Percentiles rank a stretch among this genome's conserved stretches.
phyloP scores from a whole-genome alignment of 441 rosid species.

The Melastoma candidum region DNA sequence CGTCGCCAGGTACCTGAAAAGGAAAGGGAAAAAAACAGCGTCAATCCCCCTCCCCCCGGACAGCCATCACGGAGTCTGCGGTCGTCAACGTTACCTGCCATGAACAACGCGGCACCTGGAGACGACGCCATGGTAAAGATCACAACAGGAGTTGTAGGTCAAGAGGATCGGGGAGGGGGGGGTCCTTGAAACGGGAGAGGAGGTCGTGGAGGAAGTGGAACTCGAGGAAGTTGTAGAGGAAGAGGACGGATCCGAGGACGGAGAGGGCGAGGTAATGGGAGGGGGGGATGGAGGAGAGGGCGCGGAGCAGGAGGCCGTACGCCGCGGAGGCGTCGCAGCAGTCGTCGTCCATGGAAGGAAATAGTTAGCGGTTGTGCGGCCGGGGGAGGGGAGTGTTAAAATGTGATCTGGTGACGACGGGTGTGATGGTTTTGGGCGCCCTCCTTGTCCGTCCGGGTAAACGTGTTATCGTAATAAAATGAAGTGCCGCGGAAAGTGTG shows the following conservation, averaged over 20 bases:
- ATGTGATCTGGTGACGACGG: no score
- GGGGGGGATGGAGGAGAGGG: conserved; percentile 9
- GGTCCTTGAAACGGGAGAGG: conserved; percentile 31
- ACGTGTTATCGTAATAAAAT: no score
- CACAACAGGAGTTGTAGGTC: conserved; percentile 37
- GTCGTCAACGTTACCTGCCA: conserved; percentile 36
- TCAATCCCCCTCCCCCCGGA: no score
- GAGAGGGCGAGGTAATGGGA: conserved; percentile 10
- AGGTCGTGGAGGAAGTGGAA: conserved; percentile 15
- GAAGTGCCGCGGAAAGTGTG: no score
- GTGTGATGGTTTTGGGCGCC: no score
- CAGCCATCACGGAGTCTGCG: no score
- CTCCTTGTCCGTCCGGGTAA: no score
- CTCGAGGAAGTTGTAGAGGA: conserved; percentile 20
- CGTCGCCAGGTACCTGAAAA: conserved; percentile 51
- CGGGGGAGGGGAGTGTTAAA: no score
- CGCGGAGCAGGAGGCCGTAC: conserved; percentile 9
- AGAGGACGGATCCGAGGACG: conserved; percentile 3
- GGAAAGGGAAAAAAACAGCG: no score
- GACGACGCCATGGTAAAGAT: conserved; percentile 40
- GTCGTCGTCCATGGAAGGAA: neutral
- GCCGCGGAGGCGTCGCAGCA: neutral
- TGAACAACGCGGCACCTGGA: conserved; percentile 60
- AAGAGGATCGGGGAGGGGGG: conserved; percentile 25
- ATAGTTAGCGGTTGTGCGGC: no score